These are phyloP conservation scores for Gossypium rotundifolium DNA, from an alignment of 345 rosid genomes.

Conservation along the genomic window DNA sequence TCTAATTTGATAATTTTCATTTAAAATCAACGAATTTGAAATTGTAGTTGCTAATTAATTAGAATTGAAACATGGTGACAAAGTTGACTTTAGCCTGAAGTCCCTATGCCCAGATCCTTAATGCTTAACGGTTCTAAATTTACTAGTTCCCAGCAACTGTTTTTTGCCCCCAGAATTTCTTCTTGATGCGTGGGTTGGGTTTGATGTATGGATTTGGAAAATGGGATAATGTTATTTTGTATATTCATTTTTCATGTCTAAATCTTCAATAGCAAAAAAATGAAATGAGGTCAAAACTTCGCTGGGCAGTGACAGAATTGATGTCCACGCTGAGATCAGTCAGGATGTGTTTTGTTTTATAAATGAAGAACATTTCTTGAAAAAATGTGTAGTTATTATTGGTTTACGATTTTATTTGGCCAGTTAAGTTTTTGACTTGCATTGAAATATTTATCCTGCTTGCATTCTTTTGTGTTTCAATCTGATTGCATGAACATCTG, in stretches of 20 bases:
- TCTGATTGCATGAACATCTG: neutral
- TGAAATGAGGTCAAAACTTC: neutral
- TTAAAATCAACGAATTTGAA: neutral
- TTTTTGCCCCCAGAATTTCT: neutral
- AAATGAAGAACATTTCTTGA: neutral
- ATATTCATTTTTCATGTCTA: neutral
- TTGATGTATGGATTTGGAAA: neutral
- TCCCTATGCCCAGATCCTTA: neutral
- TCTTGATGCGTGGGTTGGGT: neutral
- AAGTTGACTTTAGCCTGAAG: no score
- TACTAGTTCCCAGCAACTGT: neutral
- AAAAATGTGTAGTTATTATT: neutral
- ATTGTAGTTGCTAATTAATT: neutral
- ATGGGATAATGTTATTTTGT: neutral
- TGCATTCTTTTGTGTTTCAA: neutral
- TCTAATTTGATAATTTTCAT: neutral
- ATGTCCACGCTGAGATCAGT: neutral
- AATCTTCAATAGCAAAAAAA: neutral
- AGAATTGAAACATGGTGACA: neutral
- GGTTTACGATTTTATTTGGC: neutral
- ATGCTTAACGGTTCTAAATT: neutral
- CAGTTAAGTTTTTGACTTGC: neutral
- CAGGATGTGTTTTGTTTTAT: neutral
- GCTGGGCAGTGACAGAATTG: neutral
- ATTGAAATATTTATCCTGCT: neutral